These are phyloP conservation scores for Astrothelium macrocarpum DNA, from an alignment of 495 filamentous ascomycete species.

Conservation along the genomic window DNA sequence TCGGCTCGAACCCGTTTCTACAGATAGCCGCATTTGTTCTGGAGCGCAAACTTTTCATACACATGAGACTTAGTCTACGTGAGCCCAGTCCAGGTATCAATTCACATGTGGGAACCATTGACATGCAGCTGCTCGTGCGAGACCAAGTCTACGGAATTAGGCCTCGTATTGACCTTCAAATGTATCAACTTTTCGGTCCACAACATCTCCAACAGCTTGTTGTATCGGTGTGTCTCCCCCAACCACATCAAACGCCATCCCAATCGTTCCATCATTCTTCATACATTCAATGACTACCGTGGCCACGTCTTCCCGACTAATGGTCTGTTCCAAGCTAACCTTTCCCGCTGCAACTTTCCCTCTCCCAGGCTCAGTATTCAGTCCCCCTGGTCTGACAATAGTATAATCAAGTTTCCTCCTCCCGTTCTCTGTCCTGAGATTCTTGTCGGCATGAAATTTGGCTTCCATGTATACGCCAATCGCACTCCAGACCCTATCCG, in stretches of 20 bases:
- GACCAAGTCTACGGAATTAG: background rate
- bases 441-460: slow-evolving; percentile 27
- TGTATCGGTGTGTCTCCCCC: slow-evolving; percentile 25
- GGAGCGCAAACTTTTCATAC: too few species aligned
- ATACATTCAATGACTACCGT: slow-evolving; percentile 25
- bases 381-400: slow-evolving; percentile 28
- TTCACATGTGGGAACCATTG: background rate
- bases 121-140: background rate
- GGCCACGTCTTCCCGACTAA: slow-evolving; percentile 31
- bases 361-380: slow-evolving; percentile 19
- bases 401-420: slow-evolving; percentile 27
- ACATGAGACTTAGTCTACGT: too few species aligned
- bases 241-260: slow-evolving; percentile 29
- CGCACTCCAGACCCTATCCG: slow-evolving; percentile 22
- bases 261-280: slow-evolving; percentile 26
- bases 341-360: slow-evolving; percentile 28
- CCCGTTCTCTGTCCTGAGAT: slow-evolving; percentile 25
- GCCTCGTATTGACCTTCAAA: slow-evolving; percentile 22
- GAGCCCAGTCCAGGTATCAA: too few species aligned
- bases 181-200: slow-evolving; percentile 13
- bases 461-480: slow-evolving; percentile 27
- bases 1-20: too few species aligned
- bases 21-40: too few species aligned
- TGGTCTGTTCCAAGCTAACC: slow-evolving; percentile 15
- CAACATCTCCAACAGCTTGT: slow-evolving; percentile 18